Evolutionary conservation across 2,329 filamentous ascomycete genomes (phyloP).

Genomic region (Tolypocladium endophyticum): DNA sequence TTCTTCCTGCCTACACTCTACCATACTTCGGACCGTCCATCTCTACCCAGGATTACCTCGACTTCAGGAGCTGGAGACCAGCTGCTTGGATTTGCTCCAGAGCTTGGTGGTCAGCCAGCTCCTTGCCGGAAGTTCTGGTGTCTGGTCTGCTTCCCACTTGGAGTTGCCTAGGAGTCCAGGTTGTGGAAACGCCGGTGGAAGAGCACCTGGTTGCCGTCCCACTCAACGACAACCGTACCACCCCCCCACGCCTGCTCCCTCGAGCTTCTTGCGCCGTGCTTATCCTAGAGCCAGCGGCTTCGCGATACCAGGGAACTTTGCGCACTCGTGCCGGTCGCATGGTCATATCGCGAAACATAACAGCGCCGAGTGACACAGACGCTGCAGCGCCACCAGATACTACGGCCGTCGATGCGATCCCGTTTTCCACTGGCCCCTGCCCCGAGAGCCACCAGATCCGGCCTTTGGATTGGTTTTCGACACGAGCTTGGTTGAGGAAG

Average conservation of each 20-base stretch:
- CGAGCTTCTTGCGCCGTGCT: background rate
- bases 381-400: slow-evolving; percentile 11
- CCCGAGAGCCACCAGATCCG: slow-evolving; percentile 1
- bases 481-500: slow-evolving; percentile 8
- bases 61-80: background rate
- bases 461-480: slow-evolving; percentile 5
- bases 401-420: slow-evolving; percentile 9
- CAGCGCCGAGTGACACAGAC: slow-evolving; percentile 9
- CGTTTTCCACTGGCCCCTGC: slow-evolving; percentile 6
- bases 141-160: background rate
- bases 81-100: background rate
- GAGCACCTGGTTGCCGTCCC: background rate
- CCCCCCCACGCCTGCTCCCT: background rate
- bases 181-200: background rate
- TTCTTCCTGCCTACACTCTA: background rate
- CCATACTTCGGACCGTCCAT: background rate
- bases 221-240: background rate
- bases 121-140: background rate
- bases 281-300: background rate
- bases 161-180: background rate
- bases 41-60: background rate
- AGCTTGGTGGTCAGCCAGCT: background rate
- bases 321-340: slow-evolving; percentile 7
- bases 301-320: background rate
- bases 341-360: slow-evolving; percentile 9